A percentile compares a stretch with the other conserved stretches of the same genome.
Evolutionary conservation across 2,329 filamentous ascomycete species (phyloP).

Genomic region (Knufia fluminis): DNA sequence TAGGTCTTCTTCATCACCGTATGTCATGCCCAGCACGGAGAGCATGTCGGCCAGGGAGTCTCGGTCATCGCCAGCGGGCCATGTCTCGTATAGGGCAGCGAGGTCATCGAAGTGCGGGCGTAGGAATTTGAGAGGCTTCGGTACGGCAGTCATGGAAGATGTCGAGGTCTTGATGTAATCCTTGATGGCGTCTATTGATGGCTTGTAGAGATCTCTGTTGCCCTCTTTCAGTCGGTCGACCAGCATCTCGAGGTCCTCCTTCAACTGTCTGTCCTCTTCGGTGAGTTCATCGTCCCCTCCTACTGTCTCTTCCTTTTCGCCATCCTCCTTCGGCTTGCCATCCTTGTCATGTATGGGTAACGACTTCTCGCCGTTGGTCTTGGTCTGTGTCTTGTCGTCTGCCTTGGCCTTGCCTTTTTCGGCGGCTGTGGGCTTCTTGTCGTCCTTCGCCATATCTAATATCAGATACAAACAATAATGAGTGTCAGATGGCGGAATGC

Average conservation of each 20-base stretch:
- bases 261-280: slow-evolving; percentile 96
- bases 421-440: slow-evolving; percentile 69
- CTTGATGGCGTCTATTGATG: slow-evolving; percentile 92
- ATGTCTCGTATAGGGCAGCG: slow-evolving; percentile 78
- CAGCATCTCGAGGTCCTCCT: slow-evolving; percentile 95
- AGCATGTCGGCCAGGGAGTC: slow-evolving; percentile 82
- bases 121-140: slow-evolving; percentile 95
- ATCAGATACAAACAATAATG: not conserved
- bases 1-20: slow-evolving; percentile 88
- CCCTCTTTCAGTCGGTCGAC: slow-evolving; percentile 92
- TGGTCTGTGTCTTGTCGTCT: slow-evolving; percentile 54
- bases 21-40: slow-evolving; percentile 97
- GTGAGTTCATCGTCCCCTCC: slow-evolving; percentile 69
- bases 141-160: slow-evolving; percentile 97
- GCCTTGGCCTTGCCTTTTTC: slow-evolving; percentile 98
- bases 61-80: slow-evolving; percentile 69
- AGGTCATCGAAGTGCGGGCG: slow-evolving; percentile 91
- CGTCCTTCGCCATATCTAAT: slow-evolving; percentile 77
- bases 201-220: slow-evolving; percentile 78
- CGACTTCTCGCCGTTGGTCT: slow-evolving; percentile 45
- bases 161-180: slow-evolving; percentile 98
- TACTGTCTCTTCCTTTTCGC: slow-evolving; percentile 42
- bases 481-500: not conserved
- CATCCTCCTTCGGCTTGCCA: slow-evolving; percentile 67
- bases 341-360: slow-evolving; percentile 53